Base-by-base conservation (phyloP, 495 filamentous ascomycete genomes). In the Lasiosphaeria miniovina region DNA sequence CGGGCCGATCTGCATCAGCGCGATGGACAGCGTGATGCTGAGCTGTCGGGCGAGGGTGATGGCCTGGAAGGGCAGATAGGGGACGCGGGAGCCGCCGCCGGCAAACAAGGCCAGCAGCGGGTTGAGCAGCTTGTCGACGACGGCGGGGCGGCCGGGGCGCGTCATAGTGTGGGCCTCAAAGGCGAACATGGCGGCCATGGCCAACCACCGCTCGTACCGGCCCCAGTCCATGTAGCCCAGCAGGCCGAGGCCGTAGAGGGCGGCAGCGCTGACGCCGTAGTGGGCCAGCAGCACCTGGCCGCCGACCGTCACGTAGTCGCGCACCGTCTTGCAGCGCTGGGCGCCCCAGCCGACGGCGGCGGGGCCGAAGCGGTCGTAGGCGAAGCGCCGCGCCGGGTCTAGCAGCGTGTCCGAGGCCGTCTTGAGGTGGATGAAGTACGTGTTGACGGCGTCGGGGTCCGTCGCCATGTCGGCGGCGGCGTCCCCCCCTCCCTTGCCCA, bases 331-430 rank as follows among this genome's bases (percentile, higher is more conserved):
- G 74, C 85, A 87, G 49, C 88, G 77, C 54, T 83, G 79, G 43
- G 12, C 6, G 11, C 43, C 43, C 86, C 58, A 65, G n/a, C 85
- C 67, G 8, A 86, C 64, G n/a, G 91, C 80, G 17, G 88, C 84
- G 0, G 90, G 85, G 0, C 94, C 94, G 73, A 96, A 96, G 11
- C 93, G 85, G 64, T 98, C 92, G 71, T 98, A 98, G 3, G 91
- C 94, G 69, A 93, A 96, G 49, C 93, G 84, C 73, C 84, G 88
- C 6, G 85, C 85, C 3, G 91, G 86, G 68, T 96, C 86, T 0
- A 83, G 68, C 12, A 98, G 83, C 10, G 89, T 90, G 64, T 98
- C 94, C 59, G 93, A 85, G 9, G 92, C 92, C 12, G 83, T 78
- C 71, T 90, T 91, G 63, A 98, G 79, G 68, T 87, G 84, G 17